Base-by-base conservation (phyloP, 176 grass and related monocot genomes). In the Olyra latifolia region DNA sequence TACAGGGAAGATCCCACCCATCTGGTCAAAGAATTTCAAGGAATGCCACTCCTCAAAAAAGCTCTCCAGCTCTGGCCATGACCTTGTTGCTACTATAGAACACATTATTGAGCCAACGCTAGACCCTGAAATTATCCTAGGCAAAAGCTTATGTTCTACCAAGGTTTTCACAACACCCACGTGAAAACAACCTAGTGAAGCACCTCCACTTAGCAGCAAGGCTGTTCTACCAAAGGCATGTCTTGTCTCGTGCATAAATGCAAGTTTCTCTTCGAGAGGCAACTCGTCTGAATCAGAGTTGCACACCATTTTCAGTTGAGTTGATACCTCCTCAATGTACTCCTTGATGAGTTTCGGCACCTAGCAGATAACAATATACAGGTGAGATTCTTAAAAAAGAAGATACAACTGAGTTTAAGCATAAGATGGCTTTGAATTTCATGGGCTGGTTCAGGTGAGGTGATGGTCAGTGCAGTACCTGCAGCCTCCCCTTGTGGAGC, bases 21-120 rank as follows among this genome's bases (percentile, higher is more conserved):
- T 89, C 77, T 97, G 89, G 44, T 97, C 94, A 69, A 97, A 97
- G 76, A 97, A 97, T 74, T 94, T 92, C 44, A 97, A 64, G 27
- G 94, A 94, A 85, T 91, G 91, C 91, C 89, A 97, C 72, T 97
- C 91, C 82, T 97, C 94, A 74, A 97, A 97, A 69, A 97, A 97
- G 48, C 91, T 88, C 83, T 97, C 87, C 2, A 97, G 65, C 74
- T 97, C 91, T 66, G 91, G 89, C 94, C 94, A 97, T 20, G 94
- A 93, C 20, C 91, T 76, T 22, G 94, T 97, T 14, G 89, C 94
- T 53, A 94, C 94, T 59, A 94, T 72, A 28, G 94, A 66, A 62
- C 94, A 97, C 89, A 97, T 94, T 77, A 97, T 89, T 2, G 94
- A 93, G 38, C 94, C 94, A 62, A 94, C 91, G 64, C 91, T 93